Evolutionary conservation across 208 protist species (phyloP).

Genomic region (Wallacemonas rigidus): DNA sequence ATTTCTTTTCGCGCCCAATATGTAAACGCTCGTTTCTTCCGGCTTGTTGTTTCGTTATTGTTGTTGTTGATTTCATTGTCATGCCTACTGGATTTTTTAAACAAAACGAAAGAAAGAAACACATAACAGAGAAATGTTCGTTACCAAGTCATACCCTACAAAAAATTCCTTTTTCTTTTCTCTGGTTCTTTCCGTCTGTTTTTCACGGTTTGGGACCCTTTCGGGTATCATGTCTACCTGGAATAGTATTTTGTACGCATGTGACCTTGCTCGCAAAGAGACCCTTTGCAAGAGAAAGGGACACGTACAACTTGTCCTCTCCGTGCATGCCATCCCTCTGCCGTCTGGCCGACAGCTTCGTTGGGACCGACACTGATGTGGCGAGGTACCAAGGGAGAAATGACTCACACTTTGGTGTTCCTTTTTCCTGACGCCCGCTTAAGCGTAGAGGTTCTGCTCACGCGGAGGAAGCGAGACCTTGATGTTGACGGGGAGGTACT

Average conservation of each 20-base stretch:
- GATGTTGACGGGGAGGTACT: conserved; percentile 86
- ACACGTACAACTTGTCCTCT: too few relatives aligned
- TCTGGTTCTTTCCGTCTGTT: conserved; percentile 14
- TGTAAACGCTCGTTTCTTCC: background rate
- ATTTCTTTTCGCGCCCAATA: background rate
- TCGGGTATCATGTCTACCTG: background rate
- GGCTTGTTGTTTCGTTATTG: background rate
- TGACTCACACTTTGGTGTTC: background rate
- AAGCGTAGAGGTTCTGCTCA: conserved; percentile 68
- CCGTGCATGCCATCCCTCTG: too few relatives aligned
- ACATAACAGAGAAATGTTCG: background rate
- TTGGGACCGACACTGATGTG: background rate
- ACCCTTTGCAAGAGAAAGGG: too few relatives aligned
- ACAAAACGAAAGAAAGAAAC: conserved; percentile 17
- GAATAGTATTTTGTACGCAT: background rate
- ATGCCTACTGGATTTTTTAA: conserved; percentile 31
- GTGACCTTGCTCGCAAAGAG: background rate
- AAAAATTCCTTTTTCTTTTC: background rate
- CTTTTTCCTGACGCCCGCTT: conserved; percentile 10
- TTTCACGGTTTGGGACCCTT: background rate
- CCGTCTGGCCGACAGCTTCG: too few relatives aligned
- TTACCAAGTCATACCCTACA: conserved; percentile 16
- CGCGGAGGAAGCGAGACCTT: conserved; percentile 64
- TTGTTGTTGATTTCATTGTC: conserved; percentile 1
- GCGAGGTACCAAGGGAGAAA: background rate